Evolutionary conservation across 306 rosid genomes (phyloP).

Genomic region (Lablab purpureus): DNA sequence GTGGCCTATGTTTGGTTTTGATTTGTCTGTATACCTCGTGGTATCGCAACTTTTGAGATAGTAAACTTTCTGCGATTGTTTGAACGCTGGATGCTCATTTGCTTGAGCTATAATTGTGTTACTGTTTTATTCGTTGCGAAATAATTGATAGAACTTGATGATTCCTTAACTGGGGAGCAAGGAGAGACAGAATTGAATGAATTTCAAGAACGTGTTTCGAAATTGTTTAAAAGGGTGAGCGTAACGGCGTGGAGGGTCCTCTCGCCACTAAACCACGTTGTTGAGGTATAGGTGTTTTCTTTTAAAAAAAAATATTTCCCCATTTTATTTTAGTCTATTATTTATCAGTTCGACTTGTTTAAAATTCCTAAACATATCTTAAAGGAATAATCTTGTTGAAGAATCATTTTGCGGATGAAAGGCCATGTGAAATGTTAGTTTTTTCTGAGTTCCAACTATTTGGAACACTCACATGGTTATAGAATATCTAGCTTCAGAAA

Average conservation of each 20-base stretch:
- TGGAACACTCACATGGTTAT: not conserved
- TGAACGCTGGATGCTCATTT: conserved; percentile 54
- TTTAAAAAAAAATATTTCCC: not conserved
- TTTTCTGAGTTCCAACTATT: not conserved
- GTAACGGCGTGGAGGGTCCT: not conserved
- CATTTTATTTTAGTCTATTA: not conserved
- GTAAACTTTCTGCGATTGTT: conserved; percentile 52
- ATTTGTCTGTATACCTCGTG: conserved; percentile 49
- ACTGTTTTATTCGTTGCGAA: conserved; percentile 46
- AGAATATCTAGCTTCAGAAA: not conserved
- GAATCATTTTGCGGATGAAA: not conserved
- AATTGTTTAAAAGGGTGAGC: not conserved
- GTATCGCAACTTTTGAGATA: conserved; percentile 54
- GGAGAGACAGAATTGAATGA: not conserved
- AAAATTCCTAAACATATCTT: not conserved
- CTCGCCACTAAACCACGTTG: not conserved
- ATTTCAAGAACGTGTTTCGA: not conserved
- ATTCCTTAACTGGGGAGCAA: conserved; percentile 38
- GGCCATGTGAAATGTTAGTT: not conserved
- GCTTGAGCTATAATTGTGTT: conserved; percentile 51
- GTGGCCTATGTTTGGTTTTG: conserved; percentile 62
- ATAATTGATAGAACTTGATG: conserved; percentile 56
- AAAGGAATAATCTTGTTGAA: not conserved
- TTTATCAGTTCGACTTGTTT: not conserved
- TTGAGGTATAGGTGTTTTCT: not conserved